Evolutionary conservation across 305 asterid genomes (phyloP).

Genomic region (Solanum chacoense): DNA sequence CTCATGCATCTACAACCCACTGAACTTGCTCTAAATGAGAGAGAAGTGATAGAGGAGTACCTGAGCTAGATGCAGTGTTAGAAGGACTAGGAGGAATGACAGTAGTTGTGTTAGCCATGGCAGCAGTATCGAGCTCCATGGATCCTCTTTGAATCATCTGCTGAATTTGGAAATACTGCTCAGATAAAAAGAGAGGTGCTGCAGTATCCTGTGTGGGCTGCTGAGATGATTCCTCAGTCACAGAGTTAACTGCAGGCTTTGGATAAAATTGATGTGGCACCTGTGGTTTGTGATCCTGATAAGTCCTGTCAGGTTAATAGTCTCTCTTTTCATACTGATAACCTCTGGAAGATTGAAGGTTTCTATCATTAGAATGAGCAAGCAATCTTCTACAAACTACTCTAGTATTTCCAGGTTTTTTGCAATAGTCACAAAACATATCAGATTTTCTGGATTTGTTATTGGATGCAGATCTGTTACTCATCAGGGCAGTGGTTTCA

Average conservation of each 20-base stretch:
- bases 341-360: not conserved
- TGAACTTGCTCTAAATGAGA: not conserved
- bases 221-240: not conserved
- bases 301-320: not conserved
- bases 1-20: not conserved
- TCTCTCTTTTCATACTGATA: not conserved
- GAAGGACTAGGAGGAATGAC: no score
- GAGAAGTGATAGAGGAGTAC: no score
- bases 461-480: not conserved
- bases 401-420: not conserved
- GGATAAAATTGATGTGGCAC: not conserved
- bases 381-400: not conserved
- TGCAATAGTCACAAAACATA: not conserved
- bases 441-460: not conserved
- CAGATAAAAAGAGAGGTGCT: not conserved
- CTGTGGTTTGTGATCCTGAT: not conserved
- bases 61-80: no score
- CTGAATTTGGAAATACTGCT: not conserved
- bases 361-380: not conserved
- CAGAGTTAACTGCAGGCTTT: not conserved
- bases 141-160: not conserved
- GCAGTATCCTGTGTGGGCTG: not conserved
- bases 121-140: no score
- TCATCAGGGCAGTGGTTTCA: not conserved
- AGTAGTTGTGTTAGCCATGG: no score